Conservation (phyloP, 129 eudicot species). For the Saposhnikovia divaricata region DNA sequence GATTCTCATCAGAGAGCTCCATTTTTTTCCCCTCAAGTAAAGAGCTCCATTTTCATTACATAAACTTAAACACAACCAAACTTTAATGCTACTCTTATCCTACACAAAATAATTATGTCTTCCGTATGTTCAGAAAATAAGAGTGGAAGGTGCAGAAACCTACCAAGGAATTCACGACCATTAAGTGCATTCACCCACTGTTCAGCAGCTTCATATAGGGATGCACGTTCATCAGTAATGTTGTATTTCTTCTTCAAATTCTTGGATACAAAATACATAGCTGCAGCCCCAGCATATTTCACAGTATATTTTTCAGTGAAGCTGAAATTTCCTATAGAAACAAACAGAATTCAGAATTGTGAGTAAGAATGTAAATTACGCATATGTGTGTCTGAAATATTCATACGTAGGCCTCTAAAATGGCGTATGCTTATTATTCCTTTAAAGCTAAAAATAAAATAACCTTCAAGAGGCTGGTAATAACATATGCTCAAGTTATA, state of each 20-base stretch:
- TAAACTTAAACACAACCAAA: not conserved
- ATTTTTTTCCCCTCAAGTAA: too few relatives aligned
- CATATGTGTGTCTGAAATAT: not conserved
- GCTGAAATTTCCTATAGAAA: slow-evolving; percentile 37
- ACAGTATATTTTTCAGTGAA: slow-evolving; percentile 31
- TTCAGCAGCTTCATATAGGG: slow-evolving; percentile 53
- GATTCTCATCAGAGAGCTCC: not conserved
- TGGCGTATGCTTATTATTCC: not conserved
- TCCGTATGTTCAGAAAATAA: not conserved
- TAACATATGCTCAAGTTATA: not conserved
- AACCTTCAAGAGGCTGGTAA: not conserved
- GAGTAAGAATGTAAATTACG: not conserved
- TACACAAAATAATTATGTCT: not conserved
- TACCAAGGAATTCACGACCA: slow-evolving; percentile 49
- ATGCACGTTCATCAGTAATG: slow-evolving; percentile 45
- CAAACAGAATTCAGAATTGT: too few relatives aligned
- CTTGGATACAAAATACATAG: slow-evolving; percentile 52
- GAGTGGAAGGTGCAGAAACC: slow-evolving; percentile 16
- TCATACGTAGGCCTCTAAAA: not conserved
- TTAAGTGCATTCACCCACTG: slow-evolving; percentile 52
- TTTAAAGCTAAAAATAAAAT: not conserved
- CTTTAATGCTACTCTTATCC: not conserved
- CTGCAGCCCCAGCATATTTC: slow-evolving; percentile 54
- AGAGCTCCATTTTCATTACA: not conserved
- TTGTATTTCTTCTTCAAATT: slow-evolving; percentile 44